Evolutionary conservation across 2,329 filamentous ascomycete species (phyloP).

Genomic region (Phialocephala subalpina): DNA sequence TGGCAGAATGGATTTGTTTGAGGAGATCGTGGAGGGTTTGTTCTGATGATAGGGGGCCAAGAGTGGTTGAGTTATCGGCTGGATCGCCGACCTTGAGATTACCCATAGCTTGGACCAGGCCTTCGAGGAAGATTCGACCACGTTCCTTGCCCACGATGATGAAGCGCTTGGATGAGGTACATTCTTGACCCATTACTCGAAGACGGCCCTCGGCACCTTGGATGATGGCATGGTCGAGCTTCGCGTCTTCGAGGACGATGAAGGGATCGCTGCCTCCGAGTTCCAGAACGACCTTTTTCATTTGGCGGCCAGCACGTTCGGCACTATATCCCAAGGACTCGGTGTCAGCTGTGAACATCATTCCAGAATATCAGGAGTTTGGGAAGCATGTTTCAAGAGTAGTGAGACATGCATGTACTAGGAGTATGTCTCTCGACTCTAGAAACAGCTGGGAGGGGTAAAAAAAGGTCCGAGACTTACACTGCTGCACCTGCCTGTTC

Average conservation of each 20-base stretch:
- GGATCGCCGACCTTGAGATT: conserved; percentile 9
- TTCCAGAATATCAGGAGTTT: too few species aligned
- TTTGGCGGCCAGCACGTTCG: conserved; percentile 71
- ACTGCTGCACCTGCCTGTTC: conserved; percentile 45
- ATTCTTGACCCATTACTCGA: conserved; percentile 61
- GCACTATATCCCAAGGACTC: too few species aligned
- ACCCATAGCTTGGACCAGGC: neutral
- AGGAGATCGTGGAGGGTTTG: neutral
- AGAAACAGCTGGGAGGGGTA: too few species aligned
- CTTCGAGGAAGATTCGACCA: conserved; percentile 17
- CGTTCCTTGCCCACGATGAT: conserved; percentile 26
- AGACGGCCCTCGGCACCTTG: conserved; percentile 52
- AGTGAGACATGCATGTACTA: too few species aligned
- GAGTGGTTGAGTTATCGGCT: neutral
- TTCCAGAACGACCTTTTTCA: conserved; percentile 69
- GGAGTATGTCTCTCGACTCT: too few species aligned
- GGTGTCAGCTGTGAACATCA: too few species aligned
- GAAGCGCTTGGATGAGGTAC: conserved; percentile 55
- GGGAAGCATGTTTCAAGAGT: too few species aligned
- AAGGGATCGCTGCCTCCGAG: conserved; percentile 70
- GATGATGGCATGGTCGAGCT: conserved; percentile 40
- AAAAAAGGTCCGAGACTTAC: too few species aligned
- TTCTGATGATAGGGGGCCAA: conserved; percentile 9
- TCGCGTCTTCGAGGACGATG: conserved; percentile 68
- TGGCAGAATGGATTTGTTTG: neutral